phyloP scores from a whole-genome alignment of 2,329 filamentous ascomycete genomes.

The Whalleya microplaca region DNA sequence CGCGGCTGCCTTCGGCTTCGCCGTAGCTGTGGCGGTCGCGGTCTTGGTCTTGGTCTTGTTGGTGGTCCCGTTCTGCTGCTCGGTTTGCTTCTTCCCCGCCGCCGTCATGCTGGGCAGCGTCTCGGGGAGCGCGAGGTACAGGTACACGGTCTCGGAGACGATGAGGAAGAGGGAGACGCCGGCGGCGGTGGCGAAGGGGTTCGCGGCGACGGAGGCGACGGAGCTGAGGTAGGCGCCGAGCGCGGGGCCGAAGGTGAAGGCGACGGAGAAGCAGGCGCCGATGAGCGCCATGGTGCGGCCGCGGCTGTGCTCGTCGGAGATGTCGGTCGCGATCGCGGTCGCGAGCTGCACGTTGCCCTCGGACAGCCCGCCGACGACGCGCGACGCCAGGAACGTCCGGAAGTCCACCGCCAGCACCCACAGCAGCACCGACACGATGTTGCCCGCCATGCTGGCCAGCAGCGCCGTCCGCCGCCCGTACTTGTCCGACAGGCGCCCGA shows the following conservation, averaged over 20 bases:
- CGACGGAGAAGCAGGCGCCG: conserved; percentile 93
- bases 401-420: conserved; percentile 96
- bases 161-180: conserved; percentile 85
- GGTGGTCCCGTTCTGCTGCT: conserved; percentile 21
- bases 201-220: conserved; percentile 77
- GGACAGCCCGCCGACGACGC: conserved; percentile 88
- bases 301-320: conserved; percentile 82
- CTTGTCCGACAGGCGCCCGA: conserved; percentile 84
- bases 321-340: conserved; percentile 94
- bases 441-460: conserved; percentile 89
- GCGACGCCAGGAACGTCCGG: conserved; percentile 91
- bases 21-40: conserved; percentile 30
- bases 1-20: conserved; percentile 22
- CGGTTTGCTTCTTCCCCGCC: background rate
- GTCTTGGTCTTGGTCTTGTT: too few relatives aligned
- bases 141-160: conserved; percentile 82
- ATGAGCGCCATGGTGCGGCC: conserved; percentile 96
- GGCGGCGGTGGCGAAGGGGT: conserved; percentile 92
- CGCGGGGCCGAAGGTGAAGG: conserved; percentile 94
- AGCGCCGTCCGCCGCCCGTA: conserved; percentile 87
- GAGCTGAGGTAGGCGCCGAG: conserved; percentile 85
- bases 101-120: conserved; percentile 68
- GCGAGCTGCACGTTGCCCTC: conserved; percentile 97
- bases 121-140: conserved; percentile 85
- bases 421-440: conserved; percentile 88